A percentile compares a stretch with the other conserved stretches of the same genome.
Conservation (phyloP, 2,329 filamentous ascomycete species). For the Colletotrichum phormii region DNA sequence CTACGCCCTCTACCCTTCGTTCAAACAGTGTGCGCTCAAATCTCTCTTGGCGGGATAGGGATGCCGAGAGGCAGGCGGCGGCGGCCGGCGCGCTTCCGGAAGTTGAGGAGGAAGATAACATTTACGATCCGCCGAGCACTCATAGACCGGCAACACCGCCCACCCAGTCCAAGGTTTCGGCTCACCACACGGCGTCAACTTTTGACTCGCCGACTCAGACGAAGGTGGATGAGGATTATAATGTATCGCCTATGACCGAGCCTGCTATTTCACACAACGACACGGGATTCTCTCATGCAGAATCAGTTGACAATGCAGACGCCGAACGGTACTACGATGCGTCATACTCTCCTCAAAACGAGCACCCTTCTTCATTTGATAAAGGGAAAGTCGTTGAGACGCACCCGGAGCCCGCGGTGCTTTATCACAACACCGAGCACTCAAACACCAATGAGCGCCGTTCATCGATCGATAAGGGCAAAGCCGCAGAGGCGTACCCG, state of each 20-base stretch:
- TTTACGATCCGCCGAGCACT: conserved; percentile 22
- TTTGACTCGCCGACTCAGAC: conserved; percentile 4
- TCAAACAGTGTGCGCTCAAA: conserved; percentile 34
- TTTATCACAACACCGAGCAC: background rate
- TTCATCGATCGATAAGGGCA: conserved; percentile 6
- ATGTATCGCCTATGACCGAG: conserved; percentile 20
- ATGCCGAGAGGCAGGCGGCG: conserved; percentile 14
- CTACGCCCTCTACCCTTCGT: conserved; percentile 30
- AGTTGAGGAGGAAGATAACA: conserved; percentile 27
- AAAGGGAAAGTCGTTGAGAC: conserved; percentile 17
- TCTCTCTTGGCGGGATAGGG: conserved; percentile 14
- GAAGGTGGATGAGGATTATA: background rate
- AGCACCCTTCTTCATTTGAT: background rate
- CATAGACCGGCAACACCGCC: conserved; percentile 2
- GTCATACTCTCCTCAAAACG: background rate
- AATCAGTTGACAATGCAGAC: background rate
- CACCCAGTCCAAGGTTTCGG: background rate
- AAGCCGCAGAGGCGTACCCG: background rate
- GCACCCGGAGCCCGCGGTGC: background rate
- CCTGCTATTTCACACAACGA: conserved; percentile 9
- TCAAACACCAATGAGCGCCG: background rate
- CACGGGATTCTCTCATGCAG: background rate
- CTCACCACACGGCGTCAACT: background rate
- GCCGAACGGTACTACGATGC: conserved; percentile 8
- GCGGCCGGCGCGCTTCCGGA: conserved; percentile 18